Base-by-base conservation (phyloP, 2,329 filamentous ascomycete genomes). In the Ambrosiella beaveri region DNA sequence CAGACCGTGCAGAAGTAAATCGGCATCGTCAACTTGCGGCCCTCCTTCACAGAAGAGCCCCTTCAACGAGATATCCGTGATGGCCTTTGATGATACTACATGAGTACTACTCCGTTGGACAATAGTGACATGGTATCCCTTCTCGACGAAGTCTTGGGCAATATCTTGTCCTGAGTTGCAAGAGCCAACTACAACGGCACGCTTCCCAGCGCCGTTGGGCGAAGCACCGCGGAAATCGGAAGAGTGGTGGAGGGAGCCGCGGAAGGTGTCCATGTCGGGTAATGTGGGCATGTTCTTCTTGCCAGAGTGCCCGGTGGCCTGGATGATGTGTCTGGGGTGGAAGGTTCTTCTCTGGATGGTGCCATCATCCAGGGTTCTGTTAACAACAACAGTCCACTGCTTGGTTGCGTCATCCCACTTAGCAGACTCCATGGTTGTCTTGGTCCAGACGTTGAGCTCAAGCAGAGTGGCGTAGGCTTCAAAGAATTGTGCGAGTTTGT, bases 121-220 rank as follows among this genome's bases (percentile, higher is more conserved):
- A 67, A 88, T 82, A 0, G 84, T 87, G 1, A 86, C 77, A 2
- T 79, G 71, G 61, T 81, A 82, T 0, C 84, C 84, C 54, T 80
- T 79, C 63, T 85, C 81, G 40, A 77, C 74, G 63, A 76, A 85
- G 62, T 86, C 80, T 59, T 85, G 82, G 0, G 80, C 78, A 58
- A 86, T 86, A 62, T 86, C 84, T 63, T 85, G 81, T 5, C 74
- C 80, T 0, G 80, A 84, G 67, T 85, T 86, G 66, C 82, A 84
- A 1, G 78, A 81, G 1, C 84, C 84, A 0, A 87, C 73, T 0
- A 88, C 77, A 1, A 86, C 69, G 0, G 79, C 82, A 61, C 78
- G 82, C 65, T 81, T 82, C 1, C 75, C 75, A 7, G 52, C 19
- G 12, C 71, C 68, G 1, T 72, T 65, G 0, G 72, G 66, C 2